These are phyloP conservation scores for Mycena galericulata DNA, from an alignment of 768 basidiomycete genomes.

Conservation along the genomic window DNA sequence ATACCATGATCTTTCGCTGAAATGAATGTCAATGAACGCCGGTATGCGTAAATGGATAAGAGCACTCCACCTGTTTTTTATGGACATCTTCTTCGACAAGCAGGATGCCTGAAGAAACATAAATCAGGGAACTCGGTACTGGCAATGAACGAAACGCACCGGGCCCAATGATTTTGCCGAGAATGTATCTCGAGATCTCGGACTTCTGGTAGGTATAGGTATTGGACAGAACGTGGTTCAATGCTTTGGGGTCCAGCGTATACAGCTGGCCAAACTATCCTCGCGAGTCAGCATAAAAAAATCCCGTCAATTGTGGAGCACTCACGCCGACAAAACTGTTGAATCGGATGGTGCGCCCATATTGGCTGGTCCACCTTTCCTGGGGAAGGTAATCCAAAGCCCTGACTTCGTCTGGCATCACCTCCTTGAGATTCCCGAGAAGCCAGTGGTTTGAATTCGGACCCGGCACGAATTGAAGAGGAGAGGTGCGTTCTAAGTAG, in stretches of 20 bases:
- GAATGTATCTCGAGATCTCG: not conserved
- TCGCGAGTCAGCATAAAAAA: constrained; percentile 1
- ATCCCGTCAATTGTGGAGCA: no score
- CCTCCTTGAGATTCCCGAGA: no score
- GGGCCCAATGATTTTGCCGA: not conserved
- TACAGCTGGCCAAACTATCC: constrained; percentile 50
- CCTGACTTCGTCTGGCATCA: no score
- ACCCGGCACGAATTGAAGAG: no score
- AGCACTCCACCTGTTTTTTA: constrained; percentile 1
- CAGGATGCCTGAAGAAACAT: not conserved
- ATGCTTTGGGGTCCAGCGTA: constrained; percentile 59
- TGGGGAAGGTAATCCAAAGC: no score
- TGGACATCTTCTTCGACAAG: constrained; percentile 9
- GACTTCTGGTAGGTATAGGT: constrained; percentile 54
- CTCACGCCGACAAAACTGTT: no score
- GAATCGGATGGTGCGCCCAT: no score
- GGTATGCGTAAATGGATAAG: not conserved
- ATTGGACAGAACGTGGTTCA: constrained; percentile 61
- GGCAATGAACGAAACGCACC: not conserved
- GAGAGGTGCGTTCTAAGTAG: no score
- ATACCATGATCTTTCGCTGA: constrained; percentile 15
- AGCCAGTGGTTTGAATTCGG: no score
- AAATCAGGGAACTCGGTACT: not conserved
- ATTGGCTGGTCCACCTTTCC: no score
- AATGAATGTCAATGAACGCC: not conserved